Evolutionary conservation across 2,329 filamentous ascomycete genomes (phyloP).

Genomic region (Neofusicoccum cordaticola): DNA sequence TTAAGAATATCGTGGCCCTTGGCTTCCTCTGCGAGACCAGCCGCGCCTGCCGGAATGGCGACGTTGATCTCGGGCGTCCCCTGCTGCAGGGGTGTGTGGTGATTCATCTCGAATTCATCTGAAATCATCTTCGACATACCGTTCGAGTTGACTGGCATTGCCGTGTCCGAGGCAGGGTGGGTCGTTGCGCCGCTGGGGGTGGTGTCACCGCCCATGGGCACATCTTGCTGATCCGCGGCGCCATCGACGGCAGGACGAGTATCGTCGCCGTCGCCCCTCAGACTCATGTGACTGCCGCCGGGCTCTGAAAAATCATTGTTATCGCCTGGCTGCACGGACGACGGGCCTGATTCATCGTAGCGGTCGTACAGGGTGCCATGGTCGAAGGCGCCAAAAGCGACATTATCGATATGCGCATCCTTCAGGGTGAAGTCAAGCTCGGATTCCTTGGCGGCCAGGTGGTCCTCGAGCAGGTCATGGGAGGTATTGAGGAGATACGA

Average conservation of each 20-base stretch:
- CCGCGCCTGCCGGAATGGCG: neutral
- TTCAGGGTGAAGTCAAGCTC: slow-evolving; percentile 27
- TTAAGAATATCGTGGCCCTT: neutral
- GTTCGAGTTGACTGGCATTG: neutral
- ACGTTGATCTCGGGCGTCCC: slow-evolving; percentile 1
- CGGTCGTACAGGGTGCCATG: slow-evolving; percentile 28
- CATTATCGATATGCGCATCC: slow-evolving; percentile 25
- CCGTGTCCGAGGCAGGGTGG: neutral
- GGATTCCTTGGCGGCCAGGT: slow-evolving; percentile 20
- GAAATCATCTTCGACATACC: slow-evolving; percentile 19
- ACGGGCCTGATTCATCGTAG: slow-evolving; percentile 39
- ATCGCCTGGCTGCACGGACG: slow-evolving; percentile 39
- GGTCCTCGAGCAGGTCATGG: slow-evolving; percentile 18
- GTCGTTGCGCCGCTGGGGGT: neutral
- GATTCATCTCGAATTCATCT: slow-evolving; percentile 13
- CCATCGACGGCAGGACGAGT: slow-evolving; percentile 2
- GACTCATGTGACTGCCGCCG: slow-evolving; percentile 31
- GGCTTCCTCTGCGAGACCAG: neutral
- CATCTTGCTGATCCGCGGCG: slow-evolving; percentile 6
- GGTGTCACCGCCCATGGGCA: neutral
- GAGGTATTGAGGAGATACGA: slow-evolving; percentile 18
- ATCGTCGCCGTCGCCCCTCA: slow-evolving; percentile 31
- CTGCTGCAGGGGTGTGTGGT: neutral
- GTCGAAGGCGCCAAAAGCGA: slow-evolving; percentile 33
- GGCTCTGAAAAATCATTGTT: slow-evolving; percentile 35